Percentiles rank a stretch among this genome's conserved stretches.
Conservation (phyloP, 2,329 filamentous ascomycete species). For the Rosellinia necatrix region DNA sequence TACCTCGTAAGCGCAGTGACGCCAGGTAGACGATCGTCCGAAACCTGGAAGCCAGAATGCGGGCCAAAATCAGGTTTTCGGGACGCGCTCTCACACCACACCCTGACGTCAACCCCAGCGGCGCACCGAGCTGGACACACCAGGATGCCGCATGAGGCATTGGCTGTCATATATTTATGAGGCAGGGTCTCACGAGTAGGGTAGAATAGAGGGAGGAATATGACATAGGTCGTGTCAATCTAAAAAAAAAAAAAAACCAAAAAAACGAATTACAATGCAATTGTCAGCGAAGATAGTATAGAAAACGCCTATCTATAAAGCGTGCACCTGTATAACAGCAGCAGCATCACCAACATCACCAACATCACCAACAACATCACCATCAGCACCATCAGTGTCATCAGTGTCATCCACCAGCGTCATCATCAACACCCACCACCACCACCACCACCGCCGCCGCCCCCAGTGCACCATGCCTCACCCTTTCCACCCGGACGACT, state of each 20-base stretch:
- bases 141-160: background rate
- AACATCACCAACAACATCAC: background rate
- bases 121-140: constrained; percentile 13
- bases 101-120: constrained; percentile 27
- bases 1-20: constrained; percentile 15
- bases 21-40: constrained; percentile 22
- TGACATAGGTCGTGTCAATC: too few relatives aligned
- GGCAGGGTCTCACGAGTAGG: background rate
- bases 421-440: background rate
- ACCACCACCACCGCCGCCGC: background rate
- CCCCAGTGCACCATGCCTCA: constrained; percentile 35
- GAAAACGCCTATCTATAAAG: background rate
- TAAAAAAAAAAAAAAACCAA: too few relatives aligned
- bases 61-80: constrained; percentile 29
- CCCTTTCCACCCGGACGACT: constrained; percentile 43
- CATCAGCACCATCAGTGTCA: background rate
- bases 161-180: constrained; percentile 17
- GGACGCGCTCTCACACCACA: constrained; percentile 14
- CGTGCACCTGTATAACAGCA: background rate
- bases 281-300: background rate
- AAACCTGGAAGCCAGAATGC: constrained; percentile 8
- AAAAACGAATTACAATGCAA: constrained; percentile 10
- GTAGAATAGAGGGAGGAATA: too few relatives aligned
- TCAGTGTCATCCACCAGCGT: background rate
- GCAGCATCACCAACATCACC: background rate